Percentiles rank a stretch among this genome's conserved stretches.
These are phyloP conservation scores for Hygrocybe coccinea DNA, from an alignment of 768 basidiomycete genomes.

Conservation along the genomic window DNA sequence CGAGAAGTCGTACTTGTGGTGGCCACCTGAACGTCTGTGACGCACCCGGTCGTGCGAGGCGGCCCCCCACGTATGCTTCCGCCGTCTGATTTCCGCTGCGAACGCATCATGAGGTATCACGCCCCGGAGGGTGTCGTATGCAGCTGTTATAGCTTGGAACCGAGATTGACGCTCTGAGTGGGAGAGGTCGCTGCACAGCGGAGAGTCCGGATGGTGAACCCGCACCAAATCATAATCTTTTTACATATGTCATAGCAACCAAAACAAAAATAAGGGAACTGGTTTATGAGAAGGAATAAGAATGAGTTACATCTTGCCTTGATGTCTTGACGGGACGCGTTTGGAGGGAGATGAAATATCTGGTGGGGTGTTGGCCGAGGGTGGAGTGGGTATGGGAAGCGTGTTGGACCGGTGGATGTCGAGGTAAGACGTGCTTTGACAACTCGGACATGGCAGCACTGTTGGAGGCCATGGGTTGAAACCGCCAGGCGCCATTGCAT, in stretches of 20 bases:
- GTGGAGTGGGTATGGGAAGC: constrained; percentile 49
- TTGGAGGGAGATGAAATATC: constrained; percentile 55
- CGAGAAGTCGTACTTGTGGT: constrained; percentile 23
- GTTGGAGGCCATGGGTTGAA: not conserved
- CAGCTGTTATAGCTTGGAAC: constrained; percentile 64
- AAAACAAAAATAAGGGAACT: not conserved
- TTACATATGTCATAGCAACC: too few relatives aligned
- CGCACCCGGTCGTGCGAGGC: constrained; percentile 39
- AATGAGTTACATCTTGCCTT: constrained; percentile 50
- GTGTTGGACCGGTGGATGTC: constrained; percentile 4
- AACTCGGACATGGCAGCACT: too few relatives aligned
- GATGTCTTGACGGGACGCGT: constrained; percentile 48
- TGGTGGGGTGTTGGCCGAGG: constrained; percentile 55
- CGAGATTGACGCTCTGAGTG: constrained; percentile 53
- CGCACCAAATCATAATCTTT: constrained; percentile 76
- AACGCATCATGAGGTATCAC: constrained; percentile 29
- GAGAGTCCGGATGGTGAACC: constrained; percentile 74
- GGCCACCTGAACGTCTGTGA: constrained; percentile 32
- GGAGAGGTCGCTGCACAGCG: constrained; percentile 33
- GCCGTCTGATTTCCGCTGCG: constrained; percentile 8
- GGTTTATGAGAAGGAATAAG: not conserved
- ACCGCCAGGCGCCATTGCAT: too few relatives aligned
- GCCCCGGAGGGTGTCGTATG: constrained; percentile 61
- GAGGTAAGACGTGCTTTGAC: constrained; percentile 2
- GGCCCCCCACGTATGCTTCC: constrained; percentile 21